Percentiles rank a stretch among this genome's conserved stretches.
phyloP scores from a whole-genome alignment of 2,329 filamentous ascomycete species.

The Fusarium sp. region DNA sequence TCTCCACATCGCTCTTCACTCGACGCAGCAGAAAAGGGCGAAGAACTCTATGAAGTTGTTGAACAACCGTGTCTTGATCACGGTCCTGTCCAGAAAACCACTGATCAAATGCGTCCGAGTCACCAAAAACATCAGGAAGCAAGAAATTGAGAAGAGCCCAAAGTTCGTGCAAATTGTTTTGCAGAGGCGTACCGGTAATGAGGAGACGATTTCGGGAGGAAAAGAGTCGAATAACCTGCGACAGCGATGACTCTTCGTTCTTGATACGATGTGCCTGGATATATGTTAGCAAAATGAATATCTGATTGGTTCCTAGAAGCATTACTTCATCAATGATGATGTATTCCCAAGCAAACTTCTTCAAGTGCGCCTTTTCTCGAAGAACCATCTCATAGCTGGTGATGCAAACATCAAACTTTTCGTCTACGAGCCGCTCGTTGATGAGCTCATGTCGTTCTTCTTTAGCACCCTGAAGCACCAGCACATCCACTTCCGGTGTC shows the following conservation, averaged over 20 bases:
- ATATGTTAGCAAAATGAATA: slow-evolving; percentile 23
- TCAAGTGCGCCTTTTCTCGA: slow-evolving; percentile 90
- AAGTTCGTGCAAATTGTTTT: slow-evolving; percentile 97
- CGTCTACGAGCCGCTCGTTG: slow-evolving; percentile 87
- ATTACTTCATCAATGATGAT: slow-evolving; percentile 91
- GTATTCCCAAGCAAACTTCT: slow-evolving; percentile 99
- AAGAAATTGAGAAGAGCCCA: slow-evolving; percentile 98
- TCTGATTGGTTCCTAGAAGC: background rate
- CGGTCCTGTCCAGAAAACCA: slow-evolving; percentile 94
- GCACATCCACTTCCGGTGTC: slow-evolving; percentile 94
- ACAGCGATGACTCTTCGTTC: slow-evolving; percentile 96
- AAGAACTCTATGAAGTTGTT: slow-evolving; percentile 92
- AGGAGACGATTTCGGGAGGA: slow-evolving; percentile 93
- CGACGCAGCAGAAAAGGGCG: slow-evolving; percentile 93
- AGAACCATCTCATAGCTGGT: slow-evolving; percentile 99
- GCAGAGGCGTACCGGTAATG: slow-evolving; percentile 95
- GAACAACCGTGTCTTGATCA: slow-evolving; percentile 94
- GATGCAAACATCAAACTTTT: slow-evolving; percentile 97
- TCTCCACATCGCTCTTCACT: slow-evolving; percentile 98
- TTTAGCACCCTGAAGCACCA: slow-evolving; percentile 94
- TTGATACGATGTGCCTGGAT: slow-evolving; percentile 88
- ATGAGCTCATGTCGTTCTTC: slow-evolving; percentile 91
- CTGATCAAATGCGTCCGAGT: slow-evolving; percentile 94
- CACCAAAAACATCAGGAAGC: slow-evolving; percentile 97
- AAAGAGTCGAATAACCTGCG: slow-evolving; percentile 96